These are phyloP conservation scores for Phytopythium cucurbitacearum DNA, from an alignment of 352 stramenopile genomes.

Conservation along the genomic window DNA sequence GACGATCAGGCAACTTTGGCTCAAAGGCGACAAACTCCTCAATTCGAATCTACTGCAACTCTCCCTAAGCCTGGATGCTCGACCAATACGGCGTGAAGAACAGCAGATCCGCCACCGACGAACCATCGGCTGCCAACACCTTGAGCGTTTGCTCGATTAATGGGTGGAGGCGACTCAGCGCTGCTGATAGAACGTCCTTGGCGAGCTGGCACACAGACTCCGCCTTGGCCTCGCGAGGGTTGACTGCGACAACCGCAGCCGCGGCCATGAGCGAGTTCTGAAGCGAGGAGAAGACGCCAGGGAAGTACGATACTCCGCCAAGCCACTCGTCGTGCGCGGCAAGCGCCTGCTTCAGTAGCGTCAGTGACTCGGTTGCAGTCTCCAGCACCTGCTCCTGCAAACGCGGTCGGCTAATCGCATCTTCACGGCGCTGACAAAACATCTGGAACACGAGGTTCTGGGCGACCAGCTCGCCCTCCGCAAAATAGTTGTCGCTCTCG, in stretches of 20 bases:
- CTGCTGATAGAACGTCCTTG: slow-evolving; percentile 10
- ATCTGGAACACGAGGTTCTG: slow-evolving; percentile 52
- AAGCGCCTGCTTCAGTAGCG: slow-evolving; percentile 21
- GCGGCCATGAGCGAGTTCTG: slow-evolving; percentile 39
- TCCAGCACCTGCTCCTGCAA: slow-evolving; percentile 33
- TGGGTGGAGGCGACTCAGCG: slow-evolving; percentile 24
- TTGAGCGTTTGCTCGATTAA: slow-evolving; percentile 33
- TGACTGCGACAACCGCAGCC: slow-evolving; percentile 29
- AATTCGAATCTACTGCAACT: too few species aligned
- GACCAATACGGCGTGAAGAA: slow-evolving; percentile 47
- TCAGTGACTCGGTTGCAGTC: slow-evolving; percentile 13
- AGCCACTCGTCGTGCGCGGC: slow-evolving; percentile 35
- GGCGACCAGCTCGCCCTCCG: slow-evolving; percentile 50
- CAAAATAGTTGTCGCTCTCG: slow-evolving; percentile 79
- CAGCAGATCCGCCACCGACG: slow-evolving; percentile 25
- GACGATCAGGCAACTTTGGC: too few species aligned
- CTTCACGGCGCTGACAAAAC: slow-evolving; percentile 15
- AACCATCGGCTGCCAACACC: slow-evolving; percentile 10
- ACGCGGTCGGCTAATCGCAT: slow-evolving; percentile 9
- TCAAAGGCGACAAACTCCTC: too few species aligned
- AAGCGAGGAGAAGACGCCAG: slow-evolving; percentile 52
- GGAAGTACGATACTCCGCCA: slow-evolving; percentile 63
- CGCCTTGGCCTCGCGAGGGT: neutral
- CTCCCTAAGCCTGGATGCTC: slow-evolving; percentile 1
- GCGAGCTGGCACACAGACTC: slow-evolving; percentile 14